Evolutionary conservation across 169 alveolate species (phyloP).

Genomic region (Babesia gibsoni): DNA sequence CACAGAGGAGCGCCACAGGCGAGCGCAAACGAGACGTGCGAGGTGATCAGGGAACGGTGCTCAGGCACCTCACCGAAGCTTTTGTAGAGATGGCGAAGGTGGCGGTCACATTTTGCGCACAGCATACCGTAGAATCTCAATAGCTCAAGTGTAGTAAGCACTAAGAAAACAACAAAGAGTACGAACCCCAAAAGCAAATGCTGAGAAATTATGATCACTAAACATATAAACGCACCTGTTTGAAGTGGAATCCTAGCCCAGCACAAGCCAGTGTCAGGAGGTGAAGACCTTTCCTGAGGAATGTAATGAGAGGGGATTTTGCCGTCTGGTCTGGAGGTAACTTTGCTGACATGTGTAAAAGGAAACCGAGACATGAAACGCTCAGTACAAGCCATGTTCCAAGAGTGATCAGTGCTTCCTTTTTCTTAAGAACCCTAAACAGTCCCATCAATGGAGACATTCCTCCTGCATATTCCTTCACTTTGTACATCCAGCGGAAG

Average conservation of each 20-base stretch:
- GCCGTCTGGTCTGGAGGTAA: not conserved
- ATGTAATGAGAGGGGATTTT: not conserved
- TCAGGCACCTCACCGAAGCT: not conserved
- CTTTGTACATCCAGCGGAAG: slow-evolving; percentile 8
- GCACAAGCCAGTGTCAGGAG: slow-evolving; percentile 10
- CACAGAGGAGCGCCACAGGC: slow-evolving; percentile 18
- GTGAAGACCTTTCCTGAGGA: slow-evolving; percentile 41
- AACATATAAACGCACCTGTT: slow-evolving; percentile 15
- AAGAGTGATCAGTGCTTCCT: slow-evolving; percentile 1
- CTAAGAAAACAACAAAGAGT: slow-evolving; percentile 9
- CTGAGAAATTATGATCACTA: not conserved
- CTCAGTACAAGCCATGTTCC: not conserved
- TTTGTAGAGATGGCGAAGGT: not conserved
- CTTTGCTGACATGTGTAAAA: not conserved
- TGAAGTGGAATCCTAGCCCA: slow-evolving; percentile 8
- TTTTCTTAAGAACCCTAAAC: not conserved
- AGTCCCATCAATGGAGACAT: not conserved
- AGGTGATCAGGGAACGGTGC: not conserved
- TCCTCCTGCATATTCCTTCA: not conserved
- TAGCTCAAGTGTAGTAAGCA: slow-evolving; percentile 4
- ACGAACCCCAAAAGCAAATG: slow-evolving; percentile 20
- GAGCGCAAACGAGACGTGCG: slow-evolving; percentile 9
- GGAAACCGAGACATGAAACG: not conserved
- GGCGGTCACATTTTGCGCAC: not conserved
- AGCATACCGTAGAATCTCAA: slow-evolving; percentile 30